These are phyloP conservation scores for Oehlia diaphana DNA, from an alignment of 192 early-diverging fungal species.

Conservation along the genomic window DNA sequence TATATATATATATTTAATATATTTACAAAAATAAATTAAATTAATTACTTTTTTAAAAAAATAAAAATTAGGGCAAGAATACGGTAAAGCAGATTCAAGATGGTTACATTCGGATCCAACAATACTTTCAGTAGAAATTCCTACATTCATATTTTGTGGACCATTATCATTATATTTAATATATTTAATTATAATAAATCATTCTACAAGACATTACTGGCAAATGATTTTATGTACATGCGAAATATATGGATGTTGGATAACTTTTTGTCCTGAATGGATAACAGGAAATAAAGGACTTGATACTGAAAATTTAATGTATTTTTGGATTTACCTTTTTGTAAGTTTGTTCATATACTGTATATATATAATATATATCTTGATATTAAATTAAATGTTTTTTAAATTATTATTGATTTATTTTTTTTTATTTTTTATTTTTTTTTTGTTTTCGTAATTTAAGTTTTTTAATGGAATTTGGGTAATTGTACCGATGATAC, in stretches of 20 bases:
- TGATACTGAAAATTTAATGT: slow-evolving; percentile 31
- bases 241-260: slow-evolving; percentile 38
- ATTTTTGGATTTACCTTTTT: slow-evolving; percentile 26
- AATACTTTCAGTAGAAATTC: slow-evolving; percentile 35
- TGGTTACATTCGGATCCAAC: slow-evolving; percentile 35
- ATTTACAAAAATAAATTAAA: no score
- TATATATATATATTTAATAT: no score
- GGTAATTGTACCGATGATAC: slow-evolving; percentile 31
- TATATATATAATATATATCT: no score
- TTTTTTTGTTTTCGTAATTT: neutral
- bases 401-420: no score
- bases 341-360: no score
- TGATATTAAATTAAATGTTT: no score
- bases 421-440: neutral
- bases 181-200: slow-evolving; percentile 20
- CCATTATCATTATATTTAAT: slow-evolving; percentile 30
- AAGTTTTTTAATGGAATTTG: slow-evolving; percentile 42
- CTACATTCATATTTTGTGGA: slow-evolving; percentile 31
- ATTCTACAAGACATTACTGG: slow-evolving; percentile 32
- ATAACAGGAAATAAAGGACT: slow-evolving; percentile 32
- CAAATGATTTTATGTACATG: slow-evolving; percentile 31
- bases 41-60: neutral
- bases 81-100: slow-evolving; percentile 37
- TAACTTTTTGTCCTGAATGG: slow-evolving; percentile 39
- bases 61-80: slow-evolving; percentile 37